A percentile compares a stretch with the other conserved stretches of the same genome.
Conservation (phyloP, 2,329 filamentous ascomycete genomes). For the Nectriaceae sp. region DNA sequence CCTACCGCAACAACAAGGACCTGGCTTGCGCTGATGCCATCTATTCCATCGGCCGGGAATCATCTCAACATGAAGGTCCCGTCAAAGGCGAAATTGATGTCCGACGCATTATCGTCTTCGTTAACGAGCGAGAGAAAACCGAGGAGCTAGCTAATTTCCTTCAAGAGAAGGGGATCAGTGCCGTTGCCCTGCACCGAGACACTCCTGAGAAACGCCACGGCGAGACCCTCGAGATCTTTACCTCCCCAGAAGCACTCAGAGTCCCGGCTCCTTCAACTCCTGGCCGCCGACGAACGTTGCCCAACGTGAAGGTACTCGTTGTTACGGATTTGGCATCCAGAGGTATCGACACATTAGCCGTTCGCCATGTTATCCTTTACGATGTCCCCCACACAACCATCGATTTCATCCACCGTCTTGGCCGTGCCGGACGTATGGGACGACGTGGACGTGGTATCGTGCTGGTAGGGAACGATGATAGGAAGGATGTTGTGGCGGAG, state of each 20-base stretch:
- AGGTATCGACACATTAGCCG: constrained; percentile 91
- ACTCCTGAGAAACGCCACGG: constrained; percentile 75
- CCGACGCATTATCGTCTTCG: constrained; percentile 90
- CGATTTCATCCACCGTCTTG: constrained; percentile 96
- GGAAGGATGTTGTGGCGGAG: constrained; percentile 87
- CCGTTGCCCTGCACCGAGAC: constrained; percentile 82
- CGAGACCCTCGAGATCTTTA: constrained; percentile 78
- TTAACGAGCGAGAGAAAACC: constrained; percentile 92
- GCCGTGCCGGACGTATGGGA: constrained; percentile 90
- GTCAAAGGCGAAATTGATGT: constrained; percentile 62
- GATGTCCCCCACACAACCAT: constrained; percentile 98
- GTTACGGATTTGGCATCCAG: constrained; percentile 91
- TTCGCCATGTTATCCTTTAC: constrained; percentile 89
- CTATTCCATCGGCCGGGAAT: constrained; percentile 86
- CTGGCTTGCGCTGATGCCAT: constrained; percentile 94
- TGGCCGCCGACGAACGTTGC: constrained; percentile 53
- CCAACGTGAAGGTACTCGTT: constrained; percentile 87
- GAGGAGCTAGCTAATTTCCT: constrained; percentile 80
- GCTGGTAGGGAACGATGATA: constrained; percentile 84
- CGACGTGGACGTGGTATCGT: constrained; percentile 87
- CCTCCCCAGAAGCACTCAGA: constrained; percentile 46
- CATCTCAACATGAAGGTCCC: constrained; percentile 57
- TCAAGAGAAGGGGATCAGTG: constrained; percentile 82
- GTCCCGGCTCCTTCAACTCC: constrained; percentile 30
- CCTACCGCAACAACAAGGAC: constrained; percentile 89